phyloP scores from a whole-genome alignment of 306 rosid species.

The Macrotyloma uniflorum region DNA sequence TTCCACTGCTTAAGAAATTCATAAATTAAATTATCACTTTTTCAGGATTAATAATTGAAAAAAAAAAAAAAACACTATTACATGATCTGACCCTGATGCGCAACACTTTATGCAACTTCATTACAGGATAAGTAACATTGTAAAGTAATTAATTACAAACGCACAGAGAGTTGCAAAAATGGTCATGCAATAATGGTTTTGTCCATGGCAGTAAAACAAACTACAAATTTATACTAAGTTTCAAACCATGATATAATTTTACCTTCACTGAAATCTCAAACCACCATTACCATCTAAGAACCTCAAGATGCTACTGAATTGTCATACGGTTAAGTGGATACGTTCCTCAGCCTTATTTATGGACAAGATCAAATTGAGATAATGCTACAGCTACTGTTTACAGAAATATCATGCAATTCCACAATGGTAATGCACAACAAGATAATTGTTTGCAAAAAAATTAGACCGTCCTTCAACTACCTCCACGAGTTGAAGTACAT shows the following conservation, averaged over 20 bases:
- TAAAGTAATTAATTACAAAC: conserved; percentile 17
- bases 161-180: neutral
- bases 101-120: neutral
- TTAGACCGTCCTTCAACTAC: conserved; percentile 24
- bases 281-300: neutral
- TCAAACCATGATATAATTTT: conserved; percentile 11
- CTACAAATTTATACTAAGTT: neutral
- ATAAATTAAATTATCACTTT: neutral
- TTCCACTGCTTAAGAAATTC: conserved; percentile 47
- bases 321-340: neutral
- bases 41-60: neutral
- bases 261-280: neutral
- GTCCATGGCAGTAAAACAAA: neutral
- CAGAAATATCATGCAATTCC: conserved; percentile 12
- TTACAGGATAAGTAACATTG: conserved; percentile 16
- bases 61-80: conserved; percentile 28
- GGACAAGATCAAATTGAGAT: conserved; percentile 1
- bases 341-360: neutral
- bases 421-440: conserved; percentile 17
- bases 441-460: conserved; percentile 3
- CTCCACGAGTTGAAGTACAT: neutral
- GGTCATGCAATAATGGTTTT: conserved; percentile 5
- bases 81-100: conserved; percentile 24
- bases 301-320: conserved; percentile 10
- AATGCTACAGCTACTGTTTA: conserved; percentile 8